Base-by-base conservation (phyloP, 352 stramenopile genomes). In the Phytophthora megakarya region DNA sequence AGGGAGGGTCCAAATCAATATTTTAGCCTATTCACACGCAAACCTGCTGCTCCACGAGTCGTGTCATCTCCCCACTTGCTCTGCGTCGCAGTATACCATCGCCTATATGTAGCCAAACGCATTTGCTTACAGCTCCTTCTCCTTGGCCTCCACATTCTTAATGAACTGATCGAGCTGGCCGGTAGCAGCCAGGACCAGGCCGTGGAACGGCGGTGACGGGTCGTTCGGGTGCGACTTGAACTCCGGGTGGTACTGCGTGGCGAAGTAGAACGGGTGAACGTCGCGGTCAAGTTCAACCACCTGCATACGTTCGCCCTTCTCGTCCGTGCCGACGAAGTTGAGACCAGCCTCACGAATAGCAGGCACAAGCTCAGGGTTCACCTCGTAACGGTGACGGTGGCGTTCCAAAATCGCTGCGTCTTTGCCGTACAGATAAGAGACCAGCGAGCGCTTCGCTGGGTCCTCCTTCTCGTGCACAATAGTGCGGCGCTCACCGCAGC, bases 171-270 rank as follows among this genome's bases (percentile, higher is more conserved):
- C 49, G n/a, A 97, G 73, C 61, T 94, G 70, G 30, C 81, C 83
- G 15, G 84, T 93, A 32, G 93, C 89, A 18, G 94, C 93, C 44
- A 98, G 67, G 62, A 99, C 83, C 9, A 99, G 77, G 19, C 97
- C 98, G 67, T 98, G 77, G 84, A 99, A 99, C 26, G 97, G 97
- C 52, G 98, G 98, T 62, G 94, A 99, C 13, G 98, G 98, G 47
- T 93, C 86, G 47, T 96, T 89, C 54, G 98, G 98, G 60, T 98
- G 83, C 47, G 89, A 98, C 79, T 98, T 98, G 80, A 99, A 99
- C 80, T 99, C 97, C 21, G 97, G 98, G 86, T 99, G 98, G 80
- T 99, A 99, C 84, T 99, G 98, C 63, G 89, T 95, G 21, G 95
- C 98, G 45, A 99, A 98, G 86, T 98, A 99, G 84, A 98, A 99